Conservation (phyloP, 1,139 yeast genomes). For the Debaryomycetaceae sp. region DNA sequence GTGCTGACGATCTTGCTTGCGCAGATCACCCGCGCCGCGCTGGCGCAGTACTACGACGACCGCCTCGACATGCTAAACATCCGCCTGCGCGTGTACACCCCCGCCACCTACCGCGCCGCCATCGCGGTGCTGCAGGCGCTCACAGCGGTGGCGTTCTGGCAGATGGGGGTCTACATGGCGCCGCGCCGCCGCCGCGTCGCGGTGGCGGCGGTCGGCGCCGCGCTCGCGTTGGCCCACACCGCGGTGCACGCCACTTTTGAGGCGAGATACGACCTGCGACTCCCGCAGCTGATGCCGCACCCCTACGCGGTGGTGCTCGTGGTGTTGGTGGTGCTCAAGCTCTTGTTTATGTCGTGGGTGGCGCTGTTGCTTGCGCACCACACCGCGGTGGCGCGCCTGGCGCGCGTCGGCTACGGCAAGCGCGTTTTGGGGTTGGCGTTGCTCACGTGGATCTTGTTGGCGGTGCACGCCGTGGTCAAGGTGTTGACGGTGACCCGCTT, state of each 20-base stretch:
- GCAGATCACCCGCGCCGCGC: constrained; percentile 30
- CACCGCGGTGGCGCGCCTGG: constrained; percentile 26
- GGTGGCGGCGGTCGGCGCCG: constrained; percentile 15
- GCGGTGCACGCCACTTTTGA: constrained; percentile 16
- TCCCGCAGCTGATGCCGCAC: constrained; percentile 7
- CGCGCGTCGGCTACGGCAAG: constrained; percentile 30
- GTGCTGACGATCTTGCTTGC: constrained; percentile 39
- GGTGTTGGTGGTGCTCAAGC: constrained; percentile 18
- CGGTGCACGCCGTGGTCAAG: constrained; percentile 24
- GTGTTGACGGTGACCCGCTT: constrained; percentile 25
- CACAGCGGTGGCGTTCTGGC: constrained; percentile 38
- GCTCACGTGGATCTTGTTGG: constrained; percentile 32
- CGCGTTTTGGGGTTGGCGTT: constrained; percentile 39
- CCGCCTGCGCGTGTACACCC: constrained; percentile 24
- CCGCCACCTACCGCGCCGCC: constrained; percentile 25
- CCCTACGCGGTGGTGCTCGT: constrained; percentile 19
- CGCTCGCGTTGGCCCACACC: constrained; percentile 18
- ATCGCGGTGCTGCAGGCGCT: constrained; percentile 29
- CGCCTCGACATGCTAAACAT: constrained; percentile 34
- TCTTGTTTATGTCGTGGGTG: constrained; percentile 25
- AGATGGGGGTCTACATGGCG: constrained; percentile 26
- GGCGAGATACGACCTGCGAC: constrained; percentile 12
- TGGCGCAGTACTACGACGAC: constrained; percentile 32
- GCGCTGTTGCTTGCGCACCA: constrained; percentile 23
- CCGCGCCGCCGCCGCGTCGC: constrained; percentile 17